Percentiles rank a stretch among this genome's conserved stretches.
These are phyloP conservation scores for Lathyrus tuberosus DNA, from an alignment of 306 rosid genomes.

Conservation along the genomic window DNA sequence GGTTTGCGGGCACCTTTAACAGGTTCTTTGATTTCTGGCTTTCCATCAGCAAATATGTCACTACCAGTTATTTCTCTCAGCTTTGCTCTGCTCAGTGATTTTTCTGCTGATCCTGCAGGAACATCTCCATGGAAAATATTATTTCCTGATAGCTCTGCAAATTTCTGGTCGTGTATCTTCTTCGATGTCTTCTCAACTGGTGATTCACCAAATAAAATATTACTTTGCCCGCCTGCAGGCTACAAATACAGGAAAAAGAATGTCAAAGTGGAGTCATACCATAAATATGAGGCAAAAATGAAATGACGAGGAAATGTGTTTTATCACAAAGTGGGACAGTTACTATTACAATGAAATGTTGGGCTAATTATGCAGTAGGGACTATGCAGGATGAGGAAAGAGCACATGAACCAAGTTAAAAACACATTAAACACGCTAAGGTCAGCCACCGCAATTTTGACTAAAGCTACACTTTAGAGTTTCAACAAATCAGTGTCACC, in stretches of 20 bases:
- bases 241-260: constrained; percentile 30
- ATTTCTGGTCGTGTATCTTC: constrained; percentile 88
- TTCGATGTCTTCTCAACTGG: constrained; percentile 67
- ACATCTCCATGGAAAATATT: constrained; percentile 78
- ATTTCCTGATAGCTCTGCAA: constrained; percentile 83
- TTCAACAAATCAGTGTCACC: too few relatives aligned
- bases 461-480: too few relatives aligned
- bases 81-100: constrained; percentile 81
- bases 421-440: too few relatives aligned
- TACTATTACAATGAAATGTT: neutral
- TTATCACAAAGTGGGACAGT: neutral
- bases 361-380: neutral
- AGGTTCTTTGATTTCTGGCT: constrained; percentile 66
- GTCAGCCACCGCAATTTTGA: too few relatives aligned
- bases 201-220: constrained; percentile 79
- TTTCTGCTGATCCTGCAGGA: constrained; percentile 79
- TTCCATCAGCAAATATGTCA: constrained; percentile 87
- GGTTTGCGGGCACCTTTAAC: constrained; percentile 85
- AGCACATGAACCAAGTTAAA: too few relatives aligned
- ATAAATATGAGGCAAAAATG: neutral
- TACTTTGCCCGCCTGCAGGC: constrained; percentile 99
- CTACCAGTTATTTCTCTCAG: constrained; percentile 91
- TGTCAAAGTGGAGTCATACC: constrained; percentile 23
- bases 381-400: constrained; percentile 21
- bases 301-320: neutral